phyloP scores from a whole-genome alignment of 192 early-diverging fungal genomes.

The Backusella tarrabulga region DNA sequence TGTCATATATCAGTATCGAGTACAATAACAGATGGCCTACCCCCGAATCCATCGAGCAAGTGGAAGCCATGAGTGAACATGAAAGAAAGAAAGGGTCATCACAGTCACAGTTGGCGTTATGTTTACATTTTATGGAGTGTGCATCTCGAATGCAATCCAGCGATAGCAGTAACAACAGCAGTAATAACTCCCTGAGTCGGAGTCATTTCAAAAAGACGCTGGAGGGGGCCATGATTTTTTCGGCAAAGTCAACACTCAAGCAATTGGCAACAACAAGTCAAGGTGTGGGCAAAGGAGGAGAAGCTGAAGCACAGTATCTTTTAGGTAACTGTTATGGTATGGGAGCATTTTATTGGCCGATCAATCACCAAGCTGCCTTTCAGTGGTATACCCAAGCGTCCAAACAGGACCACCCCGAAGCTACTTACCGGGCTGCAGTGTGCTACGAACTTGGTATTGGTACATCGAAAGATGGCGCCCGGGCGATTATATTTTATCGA shows the following conservation, averaged over 20 bases:
- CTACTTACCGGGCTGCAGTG: constrained; percentile 89
- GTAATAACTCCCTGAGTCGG: not conserved
- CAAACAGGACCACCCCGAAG: constrained; percentile 85
- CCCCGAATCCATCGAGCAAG: not conserved
- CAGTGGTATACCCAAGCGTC: constrained; percentile 86
- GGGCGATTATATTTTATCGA: constrained; percentile 85
- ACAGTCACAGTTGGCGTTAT: not conserved
- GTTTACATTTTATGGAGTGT: constrained; percentile 12
- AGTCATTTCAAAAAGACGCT: constrained; percentile 46
- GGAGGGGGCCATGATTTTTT: constrained; percentile 67
- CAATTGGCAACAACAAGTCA: constrained; percentile 70
- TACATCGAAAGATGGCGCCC: constrained; percentile 75
- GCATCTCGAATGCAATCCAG: not conserved
- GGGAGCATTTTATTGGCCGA: constrained; percentile 69
- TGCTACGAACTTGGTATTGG: constrained; percentile 94
- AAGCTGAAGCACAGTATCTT: constrained; percentile 90
- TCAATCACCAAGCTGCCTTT: constrained; percentile 88
- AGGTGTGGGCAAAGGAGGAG: constrained; percentile 60
- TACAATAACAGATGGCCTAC: constrained; percentile 2
- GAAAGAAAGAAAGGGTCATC: not conserved
- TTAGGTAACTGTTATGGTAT: constrained; percentile 90
- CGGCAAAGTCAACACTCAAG: constrained; percentile 84
- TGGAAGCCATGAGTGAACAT: not conserved
- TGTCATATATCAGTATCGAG: not conserved
- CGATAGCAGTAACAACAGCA: not conserved